Evolutionary conservation across 306 rosid species (phyloP).

Genomic region (Trifolium fragiferum): DNA sequence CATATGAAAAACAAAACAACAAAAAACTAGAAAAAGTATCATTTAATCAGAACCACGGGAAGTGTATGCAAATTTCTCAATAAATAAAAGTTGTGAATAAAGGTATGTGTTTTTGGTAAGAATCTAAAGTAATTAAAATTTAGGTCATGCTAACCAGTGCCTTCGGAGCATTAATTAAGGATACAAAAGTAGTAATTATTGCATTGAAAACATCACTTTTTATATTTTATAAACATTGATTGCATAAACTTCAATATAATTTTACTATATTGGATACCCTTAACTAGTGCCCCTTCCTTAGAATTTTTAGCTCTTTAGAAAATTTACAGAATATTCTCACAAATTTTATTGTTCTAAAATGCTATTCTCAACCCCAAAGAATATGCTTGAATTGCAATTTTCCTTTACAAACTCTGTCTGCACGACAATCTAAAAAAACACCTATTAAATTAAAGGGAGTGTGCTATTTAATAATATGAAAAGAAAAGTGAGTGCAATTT

Average conservation of each 20-base stretch:
- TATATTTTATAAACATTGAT: too few relatives aligned
- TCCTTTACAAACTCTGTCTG: background rate
- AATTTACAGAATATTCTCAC: constrained; percentile 2
- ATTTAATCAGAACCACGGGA: background rate
- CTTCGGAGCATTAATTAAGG: too few relatives aligned
- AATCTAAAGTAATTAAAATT: background rate
- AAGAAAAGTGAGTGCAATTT: background rate
- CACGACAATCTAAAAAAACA: background rate
- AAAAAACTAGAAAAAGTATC: background rate
- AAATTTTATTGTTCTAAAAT: background rate
- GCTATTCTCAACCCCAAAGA: background rate
- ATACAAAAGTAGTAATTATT: too few relatives aligned
- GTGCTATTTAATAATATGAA: background rate
- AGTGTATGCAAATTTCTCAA: background rate
- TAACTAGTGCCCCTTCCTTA: too few relatives aligned
- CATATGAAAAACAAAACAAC: too few relatives aligned
- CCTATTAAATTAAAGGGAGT: constrained; percentile 5
- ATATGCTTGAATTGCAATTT: background rate
- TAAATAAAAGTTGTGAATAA: background rate
- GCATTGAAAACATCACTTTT: too few relatives aligned
- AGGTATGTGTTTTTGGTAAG: background rate
- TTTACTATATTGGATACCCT: too few relatives aligned
- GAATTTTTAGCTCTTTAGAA: background rate
- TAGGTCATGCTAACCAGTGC: too few relatives aligned
- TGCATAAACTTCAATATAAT: too few relatives aligned